phyloP scores from a whole-genome alignment of 495 filamentous ascomycete genomes.

The Penicillium silybi region DNA sequence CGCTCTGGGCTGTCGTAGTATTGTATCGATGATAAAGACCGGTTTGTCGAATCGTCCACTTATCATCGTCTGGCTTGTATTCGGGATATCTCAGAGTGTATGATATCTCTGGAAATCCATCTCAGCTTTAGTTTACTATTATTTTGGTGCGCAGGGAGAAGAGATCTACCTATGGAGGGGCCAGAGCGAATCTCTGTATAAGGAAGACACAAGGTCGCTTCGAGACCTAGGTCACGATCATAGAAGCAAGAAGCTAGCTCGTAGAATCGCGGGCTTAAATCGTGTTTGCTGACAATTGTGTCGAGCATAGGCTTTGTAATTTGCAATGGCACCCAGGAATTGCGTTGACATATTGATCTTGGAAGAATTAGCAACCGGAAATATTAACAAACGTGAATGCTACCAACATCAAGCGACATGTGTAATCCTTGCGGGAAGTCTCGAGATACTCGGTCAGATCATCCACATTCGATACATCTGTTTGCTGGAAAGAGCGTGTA shows the following conservation, averaged over 20 bases:
- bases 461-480: not conserved
- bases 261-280: constrained; percentile 26
- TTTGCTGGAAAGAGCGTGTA: not conserved
- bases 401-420: constrained; percentile 10
- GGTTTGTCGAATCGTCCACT: constrained; percentile 42
- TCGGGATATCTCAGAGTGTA: constrained; percentile 42
- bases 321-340: constrained; percentile 40
- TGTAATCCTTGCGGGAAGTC: not conserved
- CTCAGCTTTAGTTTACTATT: too few relatives aligned
- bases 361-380: not conserved
- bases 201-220: constrained; percentile 30
- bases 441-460: constrained; percentile 8
- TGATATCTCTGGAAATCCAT: constrained; percentile 29
- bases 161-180: constrained; percentile 21
- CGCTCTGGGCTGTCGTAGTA: constrained; percentile 17
- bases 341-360: constrained; percentile 42
- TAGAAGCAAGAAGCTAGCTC: constrained; percentile 39
- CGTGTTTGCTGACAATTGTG: constrained; percentile 16
- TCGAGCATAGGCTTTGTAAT: constrained; percentile 32
- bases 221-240: constrained; percentile 30
- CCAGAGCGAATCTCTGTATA: constrained; percentile 16
- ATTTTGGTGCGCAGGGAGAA: not conserved
- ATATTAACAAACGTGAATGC: too few relatives aligned
- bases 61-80: constrained; percentile 23
- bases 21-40: constrained; percentile 41